Evolutionary conservation across 2,329 filamentous ascomycete genomes (phyloP).

Genomic region (Phyllosticta citriasiana): DNA sequence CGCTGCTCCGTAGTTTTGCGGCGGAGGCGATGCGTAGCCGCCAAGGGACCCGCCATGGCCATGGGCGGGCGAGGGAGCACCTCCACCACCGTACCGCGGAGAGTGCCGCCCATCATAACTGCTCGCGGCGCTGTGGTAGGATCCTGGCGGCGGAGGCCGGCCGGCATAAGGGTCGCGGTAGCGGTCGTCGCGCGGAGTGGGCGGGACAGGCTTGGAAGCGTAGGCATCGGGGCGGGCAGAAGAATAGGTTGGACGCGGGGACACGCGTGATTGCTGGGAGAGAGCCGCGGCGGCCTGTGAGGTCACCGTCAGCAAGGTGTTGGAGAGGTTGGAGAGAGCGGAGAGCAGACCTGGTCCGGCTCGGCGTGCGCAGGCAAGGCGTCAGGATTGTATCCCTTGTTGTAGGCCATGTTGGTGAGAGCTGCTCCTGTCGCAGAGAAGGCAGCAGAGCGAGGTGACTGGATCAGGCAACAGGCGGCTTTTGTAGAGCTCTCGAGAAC

Average conservation of each 20-base stretch:
- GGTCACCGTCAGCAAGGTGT: conserved; percentile 18
- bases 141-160: conserved; percentile 24
- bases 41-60: conserved; percentile 13
- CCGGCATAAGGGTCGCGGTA: conserved; percentile 16
- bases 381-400: conserved; percentile 85
- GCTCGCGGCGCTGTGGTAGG: conserved; percentile 24
- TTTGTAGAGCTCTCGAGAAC: not conserved
- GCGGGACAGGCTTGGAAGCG: conserved; percentile 35
- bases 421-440: not conserved
- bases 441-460: not conserved
- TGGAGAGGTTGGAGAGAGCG: conserved; percentile 11
- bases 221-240: conserved; percentile 27
- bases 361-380: conserved; percentile 84
- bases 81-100: conserved; percentile 18
- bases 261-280: conserved; percentile 15
- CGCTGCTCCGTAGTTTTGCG: conserved; percentile 42
- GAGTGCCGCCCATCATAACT: conserved; percentile 21
- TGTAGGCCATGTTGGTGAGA: conserved; percentile 73
- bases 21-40: conserved; percentile 37
- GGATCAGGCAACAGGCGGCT: not conserved
- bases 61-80: conserved; percentile 19
- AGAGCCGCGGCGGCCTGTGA: conserved; percentile 29
- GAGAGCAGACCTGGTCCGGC: conserved; percentile 54
- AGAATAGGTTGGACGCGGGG: conserved; percentile 23
- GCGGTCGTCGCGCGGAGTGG: conserved; percentile 25